Evolutionary conservation across 2,329 filamentous ascomycete genomes (phyloP), one percentile per base, ranked within the genome.

Genomic region (Epichloe sibirici): DNA sequence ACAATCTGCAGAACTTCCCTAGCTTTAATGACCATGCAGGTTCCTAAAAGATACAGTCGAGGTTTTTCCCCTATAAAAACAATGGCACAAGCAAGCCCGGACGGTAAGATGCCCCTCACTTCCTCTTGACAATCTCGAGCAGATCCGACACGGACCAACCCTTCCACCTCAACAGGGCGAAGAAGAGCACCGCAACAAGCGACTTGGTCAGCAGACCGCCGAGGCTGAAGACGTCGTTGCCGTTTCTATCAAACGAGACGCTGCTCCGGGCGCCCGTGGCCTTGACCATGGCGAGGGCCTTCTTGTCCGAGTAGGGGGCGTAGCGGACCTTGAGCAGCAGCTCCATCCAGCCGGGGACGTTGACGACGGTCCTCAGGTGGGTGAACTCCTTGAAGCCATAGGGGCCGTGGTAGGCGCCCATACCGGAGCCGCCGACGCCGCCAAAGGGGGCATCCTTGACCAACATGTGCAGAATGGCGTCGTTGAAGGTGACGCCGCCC

Each of bases 401-500:
- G 44, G 59, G 58, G 5, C 73, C 74, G 51, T 73, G 71, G 56
- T 75, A 74, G 17, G 61, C 59, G 17, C 73, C 73, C 25, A 65
- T 62, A 3, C 73, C 73, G 0, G 69, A 71, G 12, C 65, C 64
- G 12, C 74, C 73, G 17, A 74, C 68, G 5, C 74, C 73, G 13
- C 74, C 73, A 53, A 76, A 75, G 0, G 73, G 72, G 0, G 69
- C 68, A 12, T 60, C 63, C 0, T 63, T 62, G n/a, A 69, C 62
- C 1, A 57, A 60, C 25, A 66, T 64, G 45, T 75, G 73, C 5
- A 71, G 56, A 35, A 67, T 57, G 13, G 65, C 61, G 55, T 73
- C 71, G 55, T 75, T 75, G 57, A 75, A 62, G 0, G 70, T 73
- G 47, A 74, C 71, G 13, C 72, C 71, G 23, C 73, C 73, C 7